These are phyloP conservation scores for Aspergillus carlsbadensis DNA, from an alignment of 495 filamentous ascomycete genomes.

Conservation along the genomic window DNA sequence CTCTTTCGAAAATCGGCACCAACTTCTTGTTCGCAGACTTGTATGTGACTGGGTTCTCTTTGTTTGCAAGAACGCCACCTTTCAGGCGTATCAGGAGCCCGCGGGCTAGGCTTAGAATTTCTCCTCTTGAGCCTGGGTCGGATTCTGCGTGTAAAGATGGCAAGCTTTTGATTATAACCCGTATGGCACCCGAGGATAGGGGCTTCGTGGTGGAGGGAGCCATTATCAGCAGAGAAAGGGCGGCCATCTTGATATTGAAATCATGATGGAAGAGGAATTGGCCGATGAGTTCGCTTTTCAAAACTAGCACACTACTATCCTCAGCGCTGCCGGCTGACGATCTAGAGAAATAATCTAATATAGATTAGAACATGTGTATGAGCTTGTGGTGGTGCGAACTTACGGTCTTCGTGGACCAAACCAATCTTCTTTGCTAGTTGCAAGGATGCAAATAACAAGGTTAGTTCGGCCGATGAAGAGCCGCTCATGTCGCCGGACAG, in stretches of 20 bases:
- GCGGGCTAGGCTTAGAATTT: slow-evolving; percentile 65
- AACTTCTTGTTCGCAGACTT: slow-evolving; percentile 17
- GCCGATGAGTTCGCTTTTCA: slow-evolving; percentile 43
- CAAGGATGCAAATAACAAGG: slow-evolving; percentile 65
- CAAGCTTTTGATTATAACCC: slow-evolving; percentile 59
- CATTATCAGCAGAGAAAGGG: slow-evolving; percentile 70
- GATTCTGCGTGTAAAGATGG: slow-evolving; percentile 73
- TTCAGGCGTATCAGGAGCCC: slow-evolving; percentile 66
- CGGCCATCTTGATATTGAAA: slow-evolving; percentile 65
- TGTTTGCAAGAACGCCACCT: slow-evolving; percentile 31
- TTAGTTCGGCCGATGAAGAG: slow-evolving; percentile 50
- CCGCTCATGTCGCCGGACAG: slow-evolving; percentile 40
- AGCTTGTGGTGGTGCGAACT: slow-evolving; percentile 22
- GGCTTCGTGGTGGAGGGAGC: slow-evolving; percentile 70
- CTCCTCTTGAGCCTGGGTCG: slow-evolving; percentile 79
- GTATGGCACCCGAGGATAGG: slow-evolving; percentile 56
- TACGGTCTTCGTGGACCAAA: slow-evolving; percentile 71
- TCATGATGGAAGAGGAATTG: slow-evolving; percentile 62
- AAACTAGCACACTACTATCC: slow-evolving; percentile 24
- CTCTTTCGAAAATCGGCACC: slow-evolving; percentile 19
- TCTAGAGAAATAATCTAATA: slow-evolving; percentile 33
- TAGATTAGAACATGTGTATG: slow-evolving; percentile 3
- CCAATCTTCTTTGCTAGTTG: slow-evolving; percentile 79
- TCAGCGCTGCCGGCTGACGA: slow-evolving; percentile 15
- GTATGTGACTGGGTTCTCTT: slow-evolving; percentile 15